Evolutionary conservation across 2,329 filamentous ascomycete species (phyloP).

Genomic region (Aureobasidium lini): DNA sequence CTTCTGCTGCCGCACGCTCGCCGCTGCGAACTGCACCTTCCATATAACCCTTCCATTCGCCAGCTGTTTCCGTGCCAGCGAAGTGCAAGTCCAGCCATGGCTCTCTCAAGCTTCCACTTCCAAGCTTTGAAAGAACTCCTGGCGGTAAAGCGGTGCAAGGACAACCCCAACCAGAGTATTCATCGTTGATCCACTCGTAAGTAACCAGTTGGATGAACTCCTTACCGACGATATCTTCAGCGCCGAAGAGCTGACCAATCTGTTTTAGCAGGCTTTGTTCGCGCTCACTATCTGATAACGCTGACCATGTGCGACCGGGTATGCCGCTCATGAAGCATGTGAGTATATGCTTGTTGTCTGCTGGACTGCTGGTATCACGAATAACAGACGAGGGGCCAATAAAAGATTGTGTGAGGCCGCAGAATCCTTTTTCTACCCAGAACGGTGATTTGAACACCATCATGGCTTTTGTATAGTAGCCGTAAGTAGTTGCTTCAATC

Average conservation of each 20-base stretch:
- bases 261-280: conserved; percentile 1
- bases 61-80: conserved; percentile 47
- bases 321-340: conserved; percentile 10
- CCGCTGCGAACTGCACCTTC: conserved; percentile 49
- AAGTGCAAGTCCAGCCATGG: conserved; percentile 40
- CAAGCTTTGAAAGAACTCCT: conserved; percentile 1
- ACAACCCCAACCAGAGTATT: not conserved
- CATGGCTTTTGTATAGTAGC: conserved; percentile 48
- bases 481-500: conserved; percentile 32
- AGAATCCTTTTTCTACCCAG: conserved; percentile 39
- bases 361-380: conserved; percentile 35
- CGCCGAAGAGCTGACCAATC: not conserved
- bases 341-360: not conserved
- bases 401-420: conserved; percentile 41
- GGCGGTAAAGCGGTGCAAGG: conserved; percentile 2
- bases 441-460: conserved; percentile 39
- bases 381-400: conserved; percentile 40
- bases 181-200: conserved; percentile 24
- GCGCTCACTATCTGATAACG: not conserved
- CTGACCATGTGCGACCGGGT: conserved; percentile 15
- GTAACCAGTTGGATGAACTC: conserved; percentile 18
- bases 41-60: conserved; percentile 52
- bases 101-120: conserved; percentile 16
- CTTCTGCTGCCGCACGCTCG: conserved; percentile 41
- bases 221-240: not conserved